phyloP scores from a whole-genome alignment of 345 rosid genomes.

The Pugionium cornutum region DNA sequence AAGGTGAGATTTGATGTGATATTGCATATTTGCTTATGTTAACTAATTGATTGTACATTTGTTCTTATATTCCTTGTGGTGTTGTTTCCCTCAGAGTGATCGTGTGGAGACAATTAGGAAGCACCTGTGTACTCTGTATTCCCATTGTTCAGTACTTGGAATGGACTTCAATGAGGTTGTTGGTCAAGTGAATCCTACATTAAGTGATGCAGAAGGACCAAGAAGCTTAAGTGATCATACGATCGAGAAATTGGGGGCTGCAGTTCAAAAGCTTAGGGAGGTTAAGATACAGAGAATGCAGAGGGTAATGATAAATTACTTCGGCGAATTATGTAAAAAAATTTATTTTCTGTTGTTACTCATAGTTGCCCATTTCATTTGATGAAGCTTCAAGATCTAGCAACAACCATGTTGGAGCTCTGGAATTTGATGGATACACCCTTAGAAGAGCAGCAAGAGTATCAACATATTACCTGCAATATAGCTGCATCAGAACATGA shows the following conservation, averaged over 20 bases:
- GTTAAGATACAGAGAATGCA: conserved; percentile 88
- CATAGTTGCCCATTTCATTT: conserved; percentile 15
- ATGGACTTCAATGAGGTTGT: conserved; percentile 61
- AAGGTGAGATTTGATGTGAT: conserved; percentile 49
- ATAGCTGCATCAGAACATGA: conserved; percentile 96
- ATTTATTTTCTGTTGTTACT: conserved; percentile 1
- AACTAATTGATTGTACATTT: conserved; percentile 4
- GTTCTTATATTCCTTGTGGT: not conserved
- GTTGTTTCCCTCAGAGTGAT: conserved; percentile 52
- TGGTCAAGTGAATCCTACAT: conserved; percentile 58
- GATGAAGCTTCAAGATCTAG: conserved; percentile 94
- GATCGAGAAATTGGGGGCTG: conserved; percentile 51
- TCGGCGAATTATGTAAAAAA: not conserved
- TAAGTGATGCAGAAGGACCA: conserved; percentile 54
- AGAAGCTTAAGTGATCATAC: conserved; percentile 60
- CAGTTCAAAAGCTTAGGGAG: conserved; percentile 57
- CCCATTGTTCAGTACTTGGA: conserved; percentile 74
- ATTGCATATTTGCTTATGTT: not conserved
- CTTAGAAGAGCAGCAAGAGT: conserved; percentile 86
- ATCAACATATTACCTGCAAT: conserved; percentile 85
- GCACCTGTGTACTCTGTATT: conserved; percentile 48
- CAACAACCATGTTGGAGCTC: conserved; percentile 84
- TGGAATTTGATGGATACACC: conserved; percentile 99
- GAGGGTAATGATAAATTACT: conserved; percentile 48
- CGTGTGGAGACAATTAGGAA: conserved; percentile 64